These are phyloP conservation scores for Nicotiana otophora DNA, from an alignment of 257 asterid genomes.

Conservation along the genomic window DNA sequence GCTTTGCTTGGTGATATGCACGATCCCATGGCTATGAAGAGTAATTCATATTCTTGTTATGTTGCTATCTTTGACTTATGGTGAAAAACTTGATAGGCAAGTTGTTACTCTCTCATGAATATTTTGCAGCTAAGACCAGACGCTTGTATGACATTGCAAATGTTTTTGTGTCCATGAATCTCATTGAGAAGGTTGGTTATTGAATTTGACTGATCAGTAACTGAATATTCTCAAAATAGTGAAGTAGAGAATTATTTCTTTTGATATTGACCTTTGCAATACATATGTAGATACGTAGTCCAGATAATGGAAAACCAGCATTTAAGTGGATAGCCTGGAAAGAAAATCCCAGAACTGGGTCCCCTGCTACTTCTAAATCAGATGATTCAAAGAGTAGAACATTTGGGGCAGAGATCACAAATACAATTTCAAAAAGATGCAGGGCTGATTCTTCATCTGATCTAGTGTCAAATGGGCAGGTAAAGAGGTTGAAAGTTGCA, in stretches of 20 bases:
- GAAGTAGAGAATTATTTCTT: neutral
- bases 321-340: slow-evolving; percentile 53
- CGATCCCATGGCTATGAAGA: slow-evolving; percentile 44
- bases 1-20: slow-evolving; percentile 50
- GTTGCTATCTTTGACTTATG: slow-evolving; percentile 7
- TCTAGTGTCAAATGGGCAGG: slow-evolving; percentile 20
- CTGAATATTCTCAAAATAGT: neutral
- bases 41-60: slow-evolving; percentile 34
- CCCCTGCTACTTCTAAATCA: slow-evolving; percentile 22
- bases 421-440: slow-evolving; percentile 31
- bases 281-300: slow-evolving; percentile 40
- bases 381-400: slow-evolving; percentile 40
- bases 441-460: slow-evolving; percentile 29
- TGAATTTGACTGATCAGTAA: neutral
- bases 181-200: slow-evolving; percentile 59
- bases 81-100: neutral
- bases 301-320: slow-evolving; percentile 60
- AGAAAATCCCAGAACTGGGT: slow-evolving; percentile 19
- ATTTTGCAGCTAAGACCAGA: slow-evolving; percentile 54
- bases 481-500: slow-evolving; percentile 16
- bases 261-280: neutral
- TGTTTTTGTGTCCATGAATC: slow-evolving; percentile 56
- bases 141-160: slow-evolving; percentile 70
- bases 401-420: slow-evolving; percentile 61
- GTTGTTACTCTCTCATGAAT: neutral